Conservation (phyloP, 2,329 filamentous ascomycete species). For the Gnomoniopsis smithogilvyi region DNA sequence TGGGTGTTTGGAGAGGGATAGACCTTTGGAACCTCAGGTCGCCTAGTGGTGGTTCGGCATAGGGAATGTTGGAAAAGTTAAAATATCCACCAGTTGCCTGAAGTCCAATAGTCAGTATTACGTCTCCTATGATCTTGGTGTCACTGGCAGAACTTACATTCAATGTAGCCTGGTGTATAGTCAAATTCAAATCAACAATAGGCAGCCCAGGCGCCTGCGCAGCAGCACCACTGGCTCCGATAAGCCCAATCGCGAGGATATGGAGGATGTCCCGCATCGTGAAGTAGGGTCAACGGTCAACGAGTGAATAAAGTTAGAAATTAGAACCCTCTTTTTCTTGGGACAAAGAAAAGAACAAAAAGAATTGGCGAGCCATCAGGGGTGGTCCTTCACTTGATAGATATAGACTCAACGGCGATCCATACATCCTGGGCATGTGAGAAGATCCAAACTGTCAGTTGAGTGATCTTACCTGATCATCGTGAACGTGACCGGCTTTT, state of each 20-base stretch:
- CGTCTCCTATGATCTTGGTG: neutral
- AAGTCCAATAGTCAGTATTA: neutral
- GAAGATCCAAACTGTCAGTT: too few species aligned
- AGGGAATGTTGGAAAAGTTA: slow-evolving; percentile 2
- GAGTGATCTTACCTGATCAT: too few species aligned
- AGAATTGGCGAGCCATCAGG: too few species aligned
- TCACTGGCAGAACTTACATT: neutral
- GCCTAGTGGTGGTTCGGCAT: neutral
- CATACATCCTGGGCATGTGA: too few species aligned
- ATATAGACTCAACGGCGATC: too few species aligned
- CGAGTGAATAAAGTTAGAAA: too few species aligned
- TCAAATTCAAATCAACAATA: neutral
- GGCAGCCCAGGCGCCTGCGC: neutral
- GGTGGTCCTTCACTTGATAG: too few species aligned
- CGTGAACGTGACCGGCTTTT: too few species aligned
- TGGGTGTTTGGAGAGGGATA: neutral
- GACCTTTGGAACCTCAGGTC: neutral
- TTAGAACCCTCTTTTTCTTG: too few species aligned
- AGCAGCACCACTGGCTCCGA: neutral
- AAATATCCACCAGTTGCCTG: neutral
- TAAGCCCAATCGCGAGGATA: neutral
- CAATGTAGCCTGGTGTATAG: neutral
- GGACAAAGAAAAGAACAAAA: too few species aligned
- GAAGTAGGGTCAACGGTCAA: neutral
- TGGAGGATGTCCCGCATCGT: neutral